These are phyloP conservation scores for Elasticomyces elasticus DNA, from an alignment of 495 filamentous ascomycete genomes.

Conservation along the genomic window DNA sequence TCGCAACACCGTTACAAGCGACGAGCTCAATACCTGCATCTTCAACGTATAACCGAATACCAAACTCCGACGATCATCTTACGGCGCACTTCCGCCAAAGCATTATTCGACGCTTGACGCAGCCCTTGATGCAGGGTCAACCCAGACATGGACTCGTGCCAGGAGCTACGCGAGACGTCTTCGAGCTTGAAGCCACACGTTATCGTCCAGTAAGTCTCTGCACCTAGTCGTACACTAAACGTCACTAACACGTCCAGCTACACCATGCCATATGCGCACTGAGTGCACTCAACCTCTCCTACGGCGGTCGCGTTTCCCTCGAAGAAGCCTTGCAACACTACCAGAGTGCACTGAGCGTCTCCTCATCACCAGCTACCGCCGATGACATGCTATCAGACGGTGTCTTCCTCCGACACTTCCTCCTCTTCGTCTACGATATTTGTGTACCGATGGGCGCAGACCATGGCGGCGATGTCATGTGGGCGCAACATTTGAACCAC, in stretches of 20 bases:
- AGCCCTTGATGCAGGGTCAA: neutral
- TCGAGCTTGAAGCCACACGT: constrained; percentile 13
- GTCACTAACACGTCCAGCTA: constrained; percentile 22
- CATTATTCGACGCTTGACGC: constrained; percentile 5
- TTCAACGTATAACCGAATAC: neutral
- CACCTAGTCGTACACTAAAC: neutral
- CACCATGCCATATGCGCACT: constrained; percentile 53
- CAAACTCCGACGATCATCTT: constrained; percentile 1
- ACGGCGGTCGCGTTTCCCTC: constrained; percentile 25
- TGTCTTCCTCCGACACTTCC: constrained; percentile 48
- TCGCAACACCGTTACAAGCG: neutral
- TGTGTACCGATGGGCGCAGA: constrained; percentile 29
- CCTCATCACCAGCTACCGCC: neutral
- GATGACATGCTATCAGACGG: constrained; percentile 47
- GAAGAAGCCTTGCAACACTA: constrained; percentile 46
- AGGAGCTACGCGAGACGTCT: constrained; percentile 5
- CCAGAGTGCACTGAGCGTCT: constrained; percentile 37
- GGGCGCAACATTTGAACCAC: constrained; percentile 47
- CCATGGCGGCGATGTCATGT: constrained; percentile 38
- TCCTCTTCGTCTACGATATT: constrained; percentile 53
- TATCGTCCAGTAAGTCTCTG: constrained; percentile 9
- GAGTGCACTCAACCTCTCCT: constrained; percentile 46
- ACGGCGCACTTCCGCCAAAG: constrained; percentile 11
- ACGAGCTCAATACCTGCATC: neutral
- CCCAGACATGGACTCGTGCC: neutral